Evolutionary conservation across 345 rosid species (phyloP), one percentile per base, ranked within the genome.

Genomic region (Eucalyptus pumila): DNA sequence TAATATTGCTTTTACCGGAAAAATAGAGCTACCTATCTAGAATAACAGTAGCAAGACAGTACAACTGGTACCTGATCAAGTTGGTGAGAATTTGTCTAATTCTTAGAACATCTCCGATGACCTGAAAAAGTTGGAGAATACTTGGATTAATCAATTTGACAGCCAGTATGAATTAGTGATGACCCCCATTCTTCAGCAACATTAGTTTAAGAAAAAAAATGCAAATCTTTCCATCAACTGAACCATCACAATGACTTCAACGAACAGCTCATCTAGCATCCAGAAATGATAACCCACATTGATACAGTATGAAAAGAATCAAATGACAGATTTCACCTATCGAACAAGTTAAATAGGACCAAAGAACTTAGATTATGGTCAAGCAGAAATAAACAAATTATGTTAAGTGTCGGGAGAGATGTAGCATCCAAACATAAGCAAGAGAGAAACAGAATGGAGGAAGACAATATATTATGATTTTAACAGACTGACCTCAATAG

Each of bases 31-130:
- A 11, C 83, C 47, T 76, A 21, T 40, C 27, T 76, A 40, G 83
- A 76, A 48, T 50, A n/a, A 19, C 62, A 50, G 27, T 23, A 6
- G 37, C 14, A 23, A 11, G 30, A 47, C 44, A 30, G 85, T 30
- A 65, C 13, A 65, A n/a, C 67, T 86, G 58, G 47, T 80, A 97
- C 99, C 99, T 96, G 91, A 97, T 95, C 94, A 98, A 92, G 91
- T 98, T 98, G 92, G 99, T 97, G 91, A 98, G 98, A 87, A 98
- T 96, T 92, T 97, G 99, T 51, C 99, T 92, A 86, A 98, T 98
- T 92, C 99, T 93, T 87, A 98, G 93, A 90, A 98, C 99, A 93
- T 98, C 99, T 90, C 99, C 99, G 87, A 95, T 90, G 24, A 98
- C 97, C 99, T 97, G 93, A 93, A 88, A 91, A 48, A 5, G 11